phyloP scores from a whole-genome alignment of 129 eudicot species.

The Pseudognaphalium luteoalbum region DNA sequence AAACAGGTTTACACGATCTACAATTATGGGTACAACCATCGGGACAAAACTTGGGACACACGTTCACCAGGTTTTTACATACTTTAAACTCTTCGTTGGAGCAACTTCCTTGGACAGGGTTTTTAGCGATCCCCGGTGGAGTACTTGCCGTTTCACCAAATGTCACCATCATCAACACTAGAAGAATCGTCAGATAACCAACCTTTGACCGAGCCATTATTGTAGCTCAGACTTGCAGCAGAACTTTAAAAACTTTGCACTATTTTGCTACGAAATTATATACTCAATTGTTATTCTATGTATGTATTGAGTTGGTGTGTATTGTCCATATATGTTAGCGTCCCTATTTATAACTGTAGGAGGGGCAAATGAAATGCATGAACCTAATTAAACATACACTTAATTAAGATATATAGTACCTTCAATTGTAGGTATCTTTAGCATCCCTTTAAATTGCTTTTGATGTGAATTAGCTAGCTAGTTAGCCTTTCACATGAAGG shows the following conservation, averaged over 20 bases:
- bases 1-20: conserved; percentile 60
- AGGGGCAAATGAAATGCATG: not conserved
- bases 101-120: conserved; percentile 53
- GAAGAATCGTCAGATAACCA: conserved; percentile 26
- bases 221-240: not conserved
- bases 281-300: not conserved
- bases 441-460: not conserved
- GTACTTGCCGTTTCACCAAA: conserved; percentile 36
- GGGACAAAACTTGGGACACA: conserved; percentile 74
- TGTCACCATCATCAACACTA: conserved; percentile 34
- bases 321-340: not conserved
- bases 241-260: not conserved
- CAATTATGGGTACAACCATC: conserved; percentile 58
- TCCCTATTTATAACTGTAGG: conserved; percentile 9
- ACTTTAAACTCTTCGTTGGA: conserved; percentile 34
- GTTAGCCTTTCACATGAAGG: not conserved
- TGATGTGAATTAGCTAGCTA: not conserved
- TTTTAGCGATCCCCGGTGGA: conserved; percentile 72
- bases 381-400: not conserved
- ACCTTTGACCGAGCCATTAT: conserved; percentile 44
- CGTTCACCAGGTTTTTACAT: conserved; percentile 61
- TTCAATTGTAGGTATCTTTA: not conserved
- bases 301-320: not conserved
- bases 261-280: not conserved
- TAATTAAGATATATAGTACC: not conserved